A percentile compares a stretch with the other conserved stretches of the same genome.
phyloP scores from a whole-genome alignment of 2,329 filamentous ascomycete species.

The Epichloe gansuensis region DNA sequence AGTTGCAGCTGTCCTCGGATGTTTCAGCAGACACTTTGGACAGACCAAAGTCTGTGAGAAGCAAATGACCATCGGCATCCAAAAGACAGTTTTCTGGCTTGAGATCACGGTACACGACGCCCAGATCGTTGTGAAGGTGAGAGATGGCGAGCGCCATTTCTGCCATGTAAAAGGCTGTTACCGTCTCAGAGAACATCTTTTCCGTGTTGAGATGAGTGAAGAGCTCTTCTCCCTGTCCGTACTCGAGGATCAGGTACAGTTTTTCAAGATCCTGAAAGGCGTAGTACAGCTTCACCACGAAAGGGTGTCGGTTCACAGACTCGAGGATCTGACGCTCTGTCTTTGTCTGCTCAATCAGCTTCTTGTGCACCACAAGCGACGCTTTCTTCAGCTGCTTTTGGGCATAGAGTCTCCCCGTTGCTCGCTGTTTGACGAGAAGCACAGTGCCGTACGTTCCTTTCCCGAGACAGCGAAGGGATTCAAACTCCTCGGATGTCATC shows the following conservation, averaged over 20 bases:
- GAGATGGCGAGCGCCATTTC: conserved; percentile 92
- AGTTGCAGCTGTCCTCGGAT: conserved; percentile 55
- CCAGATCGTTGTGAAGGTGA: conserved; percentile 81
- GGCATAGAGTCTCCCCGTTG: conserved; percentile 80
- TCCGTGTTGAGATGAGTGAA: conserved; percentile 92
- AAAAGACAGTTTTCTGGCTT: conserved; percentile 97
- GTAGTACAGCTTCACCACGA: conserved; percentile 96
- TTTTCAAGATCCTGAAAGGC: conserved; percentile 98
- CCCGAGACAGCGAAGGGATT: conserved; percentile 79
- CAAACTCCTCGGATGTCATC: conserved; percentile 86
- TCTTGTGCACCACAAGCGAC: conserved; percentile 87
- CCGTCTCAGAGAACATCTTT: conserved; percentile 85
- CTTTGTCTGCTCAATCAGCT: conserved; percentile 91
- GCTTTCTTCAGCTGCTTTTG: conserved; percentile 99
- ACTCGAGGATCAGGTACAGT: conserved; percentile 93
- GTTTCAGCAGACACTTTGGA: conserved; percentile 78
- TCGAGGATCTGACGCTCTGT: conserved; percentile 92
- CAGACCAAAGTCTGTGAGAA: conserved; percentile 92
- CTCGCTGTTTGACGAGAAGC: conserved; percentile 76
- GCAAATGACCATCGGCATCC: conserved; percentile 78
- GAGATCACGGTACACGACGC: conserved; percentile 90
- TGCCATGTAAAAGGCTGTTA: conserved; percentile 94
- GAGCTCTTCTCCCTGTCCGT: conserved; percentile 90
- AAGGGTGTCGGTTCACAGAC: conserved; percentile 90
- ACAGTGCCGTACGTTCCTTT: conserved; percentile 96